phyloP scores from a whole-genome alignment of 768 basidiomycete genomes.

The Tricholoma sp. region DNA sequence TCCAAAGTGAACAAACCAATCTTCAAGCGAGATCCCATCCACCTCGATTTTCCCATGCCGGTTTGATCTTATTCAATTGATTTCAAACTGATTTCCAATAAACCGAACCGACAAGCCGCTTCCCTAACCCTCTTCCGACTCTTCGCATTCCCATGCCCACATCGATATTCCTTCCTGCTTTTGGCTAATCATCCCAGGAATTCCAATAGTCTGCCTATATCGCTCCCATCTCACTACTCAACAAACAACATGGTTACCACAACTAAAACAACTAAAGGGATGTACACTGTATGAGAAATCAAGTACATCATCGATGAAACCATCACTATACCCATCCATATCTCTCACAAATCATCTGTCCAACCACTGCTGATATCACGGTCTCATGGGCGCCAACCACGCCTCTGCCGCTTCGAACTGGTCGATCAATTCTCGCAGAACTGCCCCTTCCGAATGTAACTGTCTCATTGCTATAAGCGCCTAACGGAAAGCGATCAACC shows the following conservation, averaged over 20 bases:
- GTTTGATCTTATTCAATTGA: constrained; percentile 20
- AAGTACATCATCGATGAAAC: no score
- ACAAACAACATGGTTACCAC: constrained; percentile 10
- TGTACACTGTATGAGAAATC: constrained; percentile 3
- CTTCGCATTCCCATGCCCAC: background rate
- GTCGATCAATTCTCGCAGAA: constrained; percentile 83
- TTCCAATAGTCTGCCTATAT: background rate
- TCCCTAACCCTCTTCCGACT: background rate
- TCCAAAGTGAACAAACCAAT: constrained; percentile 10
- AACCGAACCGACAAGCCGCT: background rate
- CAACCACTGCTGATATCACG: constrained; percentile 54
- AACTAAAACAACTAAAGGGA: no score
- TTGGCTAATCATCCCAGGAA: constrained; percentile 13
- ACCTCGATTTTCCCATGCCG: constrained; percentile 24
- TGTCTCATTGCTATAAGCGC: constrained; percentile 87
- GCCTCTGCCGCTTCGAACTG: constrained; percentile 95
- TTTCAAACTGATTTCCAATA: constrained; percentile 8
- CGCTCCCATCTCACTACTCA: constrained; percentile 7
- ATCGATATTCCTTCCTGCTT: constrained; percentile 13
- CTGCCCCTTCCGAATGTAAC: constrained; percentile 76
- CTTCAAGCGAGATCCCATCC: constrained; percentile 21
- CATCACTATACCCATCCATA: no score
- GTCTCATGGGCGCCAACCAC: constrained; percentile 90
- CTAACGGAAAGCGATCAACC: constrained; percentile 30
- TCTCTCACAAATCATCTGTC: no score